These are phyloP conservation scores for Talaromyces trachyspermus DNA, from an alignment of 495 filamentous ascomycete species.

Conservation along the genomic window DNA sequence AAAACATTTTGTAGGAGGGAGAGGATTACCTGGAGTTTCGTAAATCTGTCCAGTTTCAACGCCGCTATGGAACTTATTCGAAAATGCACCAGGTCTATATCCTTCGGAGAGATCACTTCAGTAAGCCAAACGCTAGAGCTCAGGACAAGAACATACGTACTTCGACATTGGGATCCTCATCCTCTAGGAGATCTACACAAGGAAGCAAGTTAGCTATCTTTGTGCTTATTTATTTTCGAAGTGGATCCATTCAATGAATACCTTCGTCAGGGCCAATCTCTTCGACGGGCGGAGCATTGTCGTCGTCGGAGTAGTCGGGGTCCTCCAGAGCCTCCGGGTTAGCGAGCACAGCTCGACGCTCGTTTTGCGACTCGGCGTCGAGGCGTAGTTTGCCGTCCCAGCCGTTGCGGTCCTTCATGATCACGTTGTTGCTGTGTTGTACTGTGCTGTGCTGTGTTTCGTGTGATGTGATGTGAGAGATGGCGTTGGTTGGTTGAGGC, in stretches of 20 bases:
- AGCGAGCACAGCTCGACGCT: slow-evolving; percentile 45
- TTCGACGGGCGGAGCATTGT: slow-evolving; percentile 66
- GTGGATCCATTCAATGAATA: slow-evolving; percentile 25
- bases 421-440: slow-evolving; percentile 13
- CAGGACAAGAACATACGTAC: slow-evolving; percentile 26
- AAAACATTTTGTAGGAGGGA: background rate
- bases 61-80: slow-evolving; percentile 73
- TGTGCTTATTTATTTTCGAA: background rate
- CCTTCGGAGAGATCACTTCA: slow-evolving; percentile 33
- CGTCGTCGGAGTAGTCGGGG: slow-evolving; percentile 78
- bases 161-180: slow-evolving; percentile 52
- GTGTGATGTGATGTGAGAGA: background rate
- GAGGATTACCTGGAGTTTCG: slow-evolving; percentile 52
- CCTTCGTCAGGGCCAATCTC: slow-evolving; percentile 79
- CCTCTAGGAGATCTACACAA: slow-evolving; percentile 55
- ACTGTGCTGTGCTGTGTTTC: slow-evolving; percentile 20
- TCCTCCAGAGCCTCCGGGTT: slow-evolving; percentile 77
- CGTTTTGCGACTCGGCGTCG: slow-evolving; percentile 49
- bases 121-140: background rate
- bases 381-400: slow-evolving; percentile 91
- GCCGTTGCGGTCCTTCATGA: slow-evolving; percentile 61
- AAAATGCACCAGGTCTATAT: slow-evolving; percentile 85
- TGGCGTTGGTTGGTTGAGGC: background rate
- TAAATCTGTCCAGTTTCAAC: slow-evolving; percentile 75
- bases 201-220: background rate